Conservation (phyloP, 2,329 filamentous ascomycete species). For the Neofusicoccum kwambonambiense region DNA sequence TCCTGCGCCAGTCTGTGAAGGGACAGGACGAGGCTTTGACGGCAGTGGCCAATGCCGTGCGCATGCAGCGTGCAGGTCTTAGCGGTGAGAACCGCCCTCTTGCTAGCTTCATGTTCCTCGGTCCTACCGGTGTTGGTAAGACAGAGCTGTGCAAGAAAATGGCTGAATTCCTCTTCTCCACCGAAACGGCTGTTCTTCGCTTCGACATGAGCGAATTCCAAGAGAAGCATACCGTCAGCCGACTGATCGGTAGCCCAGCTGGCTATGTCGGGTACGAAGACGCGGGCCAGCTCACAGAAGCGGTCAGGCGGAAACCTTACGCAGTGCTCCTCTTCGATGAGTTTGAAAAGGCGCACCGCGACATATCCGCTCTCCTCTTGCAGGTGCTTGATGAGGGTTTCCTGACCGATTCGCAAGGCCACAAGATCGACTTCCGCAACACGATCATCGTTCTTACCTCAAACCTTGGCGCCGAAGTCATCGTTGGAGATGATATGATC, state of each 20-base stretch:
- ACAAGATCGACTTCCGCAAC: conserved; percentile 95
- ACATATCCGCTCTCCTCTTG: conserved; percentile 86
- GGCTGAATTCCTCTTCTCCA: conserved; percentile 88
- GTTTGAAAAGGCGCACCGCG: conserved; percentile 95
- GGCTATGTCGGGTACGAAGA: conserved; percentile 97
- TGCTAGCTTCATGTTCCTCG: conserved; percentile 96
- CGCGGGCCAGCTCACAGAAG: conserved; percentile 92
- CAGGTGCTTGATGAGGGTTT: conserved; percentile 97
- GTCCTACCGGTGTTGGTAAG: conserved; percentile 94
- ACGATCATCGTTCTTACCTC: conserved; percentile 96
- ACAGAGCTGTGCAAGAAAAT: conserved; percentile 97
- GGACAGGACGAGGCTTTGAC: conserved; percentile 93
- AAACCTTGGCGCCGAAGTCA: conserved; percentile 88
- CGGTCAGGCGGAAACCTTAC: conserved; percentile 91
- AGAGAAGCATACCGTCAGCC: conserved; percentile 92
- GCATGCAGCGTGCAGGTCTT: conserved; percentile 88
- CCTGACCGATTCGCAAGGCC: conserved; percentile 90
- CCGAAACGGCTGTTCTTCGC: conserved; percentile 82
- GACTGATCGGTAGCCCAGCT: conserved; percentile 87
- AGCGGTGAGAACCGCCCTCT: conserved; percentile 88
- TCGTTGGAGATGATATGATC: conserved; percentile 70
- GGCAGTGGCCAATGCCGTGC: conserved; percentile 87
- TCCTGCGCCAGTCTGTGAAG: conserved; percentile 75
- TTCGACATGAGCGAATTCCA: conserved; percentile 99
- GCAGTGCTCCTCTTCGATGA: conserved; percentile 94